phyloP scores from a whole-genome alignment of 176 grass and related monocot genomes.

The Miscanthus lutarioriparius region DNA sequence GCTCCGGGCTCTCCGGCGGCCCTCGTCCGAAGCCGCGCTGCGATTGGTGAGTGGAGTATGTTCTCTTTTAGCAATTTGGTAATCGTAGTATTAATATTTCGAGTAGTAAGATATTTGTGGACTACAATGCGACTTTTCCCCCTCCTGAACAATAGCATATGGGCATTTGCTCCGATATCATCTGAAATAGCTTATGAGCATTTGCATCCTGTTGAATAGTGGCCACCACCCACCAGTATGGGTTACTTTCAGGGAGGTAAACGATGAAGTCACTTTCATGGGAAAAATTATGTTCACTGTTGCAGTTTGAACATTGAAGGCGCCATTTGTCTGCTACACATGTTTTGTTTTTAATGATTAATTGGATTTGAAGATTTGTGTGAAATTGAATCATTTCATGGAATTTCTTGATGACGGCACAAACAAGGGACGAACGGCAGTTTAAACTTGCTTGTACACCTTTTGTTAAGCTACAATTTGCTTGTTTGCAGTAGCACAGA shows the following conservation, averaged over 20 bases:
- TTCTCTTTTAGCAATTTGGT: background rate
- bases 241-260: background rate
- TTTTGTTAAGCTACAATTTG: background rate
- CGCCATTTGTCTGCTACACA: background rate
- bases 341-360: background rate
- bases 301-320: background rate
- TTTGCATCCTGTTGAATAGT: background rate
- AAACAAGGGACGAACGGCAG: background rate
- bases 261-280: background rate
- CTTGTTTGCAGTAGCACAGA: background rate
- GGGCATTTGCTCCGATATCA: background rate
- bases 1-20: slow-evolving; percentile 51
- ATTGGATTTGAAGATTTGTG: background rate
- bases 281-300: background rate
- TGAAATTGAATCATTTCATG: background rate
- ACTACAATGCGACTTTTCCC: background rate
- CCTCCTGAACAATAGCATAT: background rate
- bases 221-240: background rate
- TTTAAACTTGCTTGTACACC: background rate
- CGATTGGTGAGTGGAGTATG: slow-evolving; percentile 46
- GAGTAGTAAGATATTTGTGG: background rate
- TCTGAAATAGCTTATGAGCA: background rate
- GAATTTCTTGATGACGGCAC: background rate
- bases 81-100: background rate
- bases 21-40: slow-evolving; percentile 32